Evolutionary conservation across 129 eudicot genomes (phyloP).

Genomic region (Solidago caesia): DNA sequence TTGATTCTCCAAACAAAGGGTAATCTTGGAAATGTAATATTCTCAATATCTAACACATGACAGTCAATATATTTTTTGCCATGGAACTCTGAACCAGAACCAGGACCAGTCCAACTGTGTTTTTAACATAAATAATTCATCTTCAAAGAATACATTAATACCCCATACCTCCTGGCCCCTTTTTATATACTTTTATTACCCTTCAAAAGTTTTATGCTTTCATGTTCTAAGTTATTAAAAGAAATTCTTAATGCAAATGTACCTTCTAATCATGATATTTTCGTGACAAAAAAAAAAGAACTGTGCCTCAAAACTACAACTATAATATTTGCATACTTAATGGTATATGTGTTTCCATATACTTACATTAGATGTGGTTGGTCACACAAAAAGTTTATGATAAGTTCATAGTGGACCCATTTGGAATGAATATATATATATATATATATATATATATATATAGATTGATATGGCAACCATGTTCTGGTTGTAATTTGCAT

Average conservation of each 20-base stretch:
- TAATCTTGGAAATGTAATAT: slow-evolving; percentile 26
- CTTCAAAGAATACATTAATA: background rate
- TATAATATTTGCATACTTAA: too few relatives aligned
- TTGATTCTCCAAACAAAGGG: slow-evolving; percentile 5
- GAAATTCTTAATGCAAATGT: too few relatives aligned
- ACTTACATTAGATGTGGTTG: too few relatives aligned
- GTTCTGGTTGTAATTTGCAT: slow-evolving; percentile 33
- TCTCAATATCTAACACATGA: slow-evolving; percentile 36
- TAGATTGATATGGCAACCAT: slow-evolving; percentile 31
- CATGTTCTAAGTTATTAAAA: too few relatives aligned
- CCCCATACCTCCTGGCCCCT: background rate
- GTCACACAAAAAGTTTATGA: background rate
- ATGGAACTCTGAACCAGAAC: slow-evolving; percentile 53
- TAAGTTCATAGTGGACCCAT: slow-evolving; percentile 20
- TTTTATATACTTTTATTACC: background rate
- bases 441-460: too few relatives aligned
- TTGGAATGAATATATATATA: slow-evolving; percentile 14
- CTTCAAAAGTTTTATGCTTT: background rate
- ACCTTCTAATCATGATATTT: too few relatives aligned
- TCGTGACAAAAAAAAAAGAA: too few relatives aligned
- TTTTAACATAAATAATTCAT: slow-evolving; percentile 11
- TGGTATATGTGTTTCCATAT: too few relatives aligned
- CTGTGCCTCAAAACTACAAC: background rate
- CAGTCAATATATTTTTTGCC: slow-evolving; percentile 22
- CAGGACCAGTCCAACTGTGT: slow-evolving; percentile 49